Evolutionary conservation across 2,329 filamentous ascomycete species (phyloP).

Genomic region (Dryadomyces quercus-mongolicae): DNA sequence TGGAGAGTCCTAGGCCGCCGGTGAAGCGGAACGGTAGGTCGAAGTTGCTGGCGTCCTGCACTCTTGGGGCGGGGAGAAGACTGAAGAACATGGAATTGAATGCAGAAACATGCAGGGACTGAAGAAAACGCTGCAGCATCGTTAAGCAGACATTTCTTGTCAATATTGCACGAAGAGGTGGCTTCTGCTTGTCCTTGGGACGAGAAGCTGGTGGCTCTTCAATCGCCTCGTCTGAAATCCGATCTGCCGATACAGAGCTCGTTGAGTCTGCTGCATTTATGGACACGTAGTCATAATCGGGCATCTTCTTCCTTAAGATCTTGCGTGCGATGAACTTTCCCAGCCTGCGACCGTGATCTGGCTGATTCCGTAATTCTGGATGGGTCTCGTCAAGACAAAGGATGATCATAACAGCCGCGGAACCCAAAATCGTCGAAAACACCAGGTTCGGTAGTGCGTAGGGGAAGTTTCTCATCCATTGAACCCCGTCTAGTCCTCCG

Average conservation of each 20-base stretch:
- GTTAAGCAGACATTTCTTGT: background rate
- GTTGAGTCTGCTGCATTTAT: background rate
- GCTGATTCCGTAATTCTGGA: background rate
- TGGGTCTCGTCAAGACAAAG: constrained; percentile 2
- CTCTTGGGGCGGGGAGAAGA: background rate
- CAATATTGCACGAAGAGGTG: background rate
- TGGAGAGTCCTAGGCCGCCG: constrained; percentile 1
- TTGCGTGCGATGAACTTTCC: background rate
- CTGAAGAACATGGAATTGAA: constrained; percentile 2
- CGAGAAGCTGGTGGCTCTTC: background rate
- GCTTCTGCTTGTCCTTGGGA: background rate
- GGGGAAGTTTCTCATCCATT: background rate
- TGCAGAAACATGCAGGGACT: constrained; percentile 2
- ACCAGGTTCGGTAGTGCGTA: constrained; percentile 3
- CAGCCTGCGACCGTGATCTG: background rate
- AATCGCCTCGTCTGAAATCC: background rate
- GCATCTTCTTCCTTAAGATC: background rate
- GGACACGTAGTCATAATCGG: background rate
- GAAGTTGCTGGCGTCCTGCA: background rate
- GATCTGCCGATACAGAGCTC: background rate
- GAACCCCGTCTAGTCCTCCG: background rate
- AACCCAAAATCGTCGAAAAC: background rate
- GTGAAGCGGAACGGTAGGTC: background rate
- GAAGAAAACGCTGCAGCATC: constrained; percentile 1
- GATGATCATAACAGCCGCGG: background rate